These are phyloP conservation scores for Mariannaea sp. DNA, from an alignment of 2,329 filamentous ascomycete genomes.

Conservation along the genomic window DNA sequence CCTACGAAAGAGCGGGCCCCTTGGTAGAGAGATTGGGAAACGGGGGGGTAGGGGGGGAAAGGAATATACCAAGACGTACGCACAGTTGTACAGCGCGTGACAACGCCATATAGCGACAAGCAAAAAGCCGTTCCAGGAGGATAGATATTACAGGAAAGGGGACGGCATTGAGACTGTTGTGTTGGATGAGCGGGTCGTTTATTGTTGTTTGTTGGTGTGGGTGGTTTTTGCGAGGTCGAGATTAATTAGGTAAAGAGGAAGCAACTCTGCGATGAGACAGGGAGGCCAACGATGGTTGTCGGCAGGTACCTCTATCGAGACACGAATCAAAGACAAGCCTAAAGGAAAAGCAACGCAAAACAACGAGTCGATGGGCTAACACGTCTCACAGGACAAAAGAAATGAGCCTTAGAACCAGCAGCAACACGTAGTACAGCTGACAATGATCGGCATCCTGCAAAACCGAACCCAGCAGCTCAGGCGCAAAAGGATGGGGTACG, in stretches of 20 bases:
- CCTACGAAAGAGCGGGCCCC: conserved; percentile 13
- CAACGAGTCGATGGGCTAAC: neutral
- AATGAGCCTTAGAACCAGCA: neutral
- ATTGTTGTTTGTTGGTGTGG: conserved; percentile 3
- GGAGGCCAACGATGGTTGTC: neutral
- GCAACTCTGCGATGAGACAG: neutral
- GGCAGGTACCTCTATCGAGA: neutral
- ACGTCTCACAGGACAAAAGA: neutral
- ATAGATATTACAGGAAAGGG: neutral
- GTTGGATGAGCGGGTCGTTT: conserved; percentile 1
- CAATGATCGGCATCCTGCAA: neutral
- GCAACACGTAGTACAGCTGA: neutral
- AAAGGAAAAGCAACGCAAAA: neutral
- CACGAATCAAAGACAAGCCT: neutral
- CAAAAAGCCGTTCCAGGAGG: conserved; percentile 3
- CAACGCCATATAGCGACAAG: conserved; percentile 18
- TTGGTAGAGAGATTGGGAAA: conserved; percentile 9
- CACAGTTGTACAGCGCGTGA: conserved; percentile 18
- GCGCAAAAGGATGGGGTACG: neutral
- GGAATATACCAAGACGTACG: conserved; percentile 16
- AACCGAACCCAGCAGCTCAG: neutral
- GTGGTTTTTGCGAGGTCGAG: neutral
- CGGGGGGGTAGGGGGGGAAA: conserved; percentile 12
- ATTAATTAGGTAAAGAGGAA: neutral
- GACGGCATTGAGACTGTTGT: conserved; percentile 4